Conservation (phyloP, 1,284 basidiomycete genomes). For the Sphaerobolus stellatus region DNA sequence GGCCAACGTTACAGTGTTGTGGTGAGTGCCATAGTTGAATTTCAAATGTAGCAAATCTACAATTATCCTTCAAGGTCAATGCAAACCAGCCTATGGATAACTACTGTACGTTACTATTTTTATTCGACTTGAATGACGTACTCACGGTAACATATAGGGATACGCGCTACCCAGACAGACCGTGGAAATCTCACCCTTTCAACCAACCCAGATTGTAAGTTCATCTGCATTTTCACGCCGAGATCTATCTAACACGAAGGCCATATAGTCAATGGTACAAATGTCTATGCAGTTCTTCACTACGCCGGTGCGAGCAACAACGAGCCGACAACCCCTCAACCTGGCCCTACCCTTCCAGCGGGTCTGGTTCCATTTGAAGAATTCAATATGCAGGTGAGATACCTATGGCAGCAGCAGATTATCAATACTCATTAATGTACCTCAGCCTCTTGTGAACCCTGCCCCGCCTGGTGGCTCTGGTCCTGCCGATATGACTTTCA, state of each 20-base stretch:
- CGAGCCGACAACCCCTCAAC: conserved; percentile 12
- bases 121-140: neutral
- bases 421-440: neutral
- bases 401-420: too few species aligned
- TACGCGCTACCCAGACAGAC: conserved; percentile 29
- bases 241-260: neutral
- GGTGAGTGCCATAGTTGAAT: conserved; percentile 7
- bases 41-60: neutral
- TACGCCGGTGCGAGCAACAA: conserved; percentile 23
- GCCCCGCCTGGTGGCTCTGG: conserved; percentile 16
- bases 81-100: conserved; percentile 41
- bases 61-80: conserved; percentile 22
- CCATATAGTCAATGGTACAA: conserved; percentile 17
- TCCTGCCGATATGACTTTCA: conserved; percentile 11
- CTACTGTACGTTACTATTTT: conserved; percentile 32
- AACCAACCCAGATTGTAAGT: neutral
- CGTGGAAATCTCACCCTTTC: conserved; percentile 26
- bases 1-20: conserved; percentile 39
- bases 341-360: neutral
- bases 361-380: neutral
- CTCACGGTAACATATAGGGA: conserved; percentile 18
- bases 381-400: conserved; percentile 3
- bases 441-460: conserved; percentile 15
- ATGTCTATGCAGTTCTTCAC: conserved; percentile 40
- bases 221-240: neutral